Conservation (phyloP, 495 filamentous ascomycete species). For the Penicillium desertorum region DNA sequence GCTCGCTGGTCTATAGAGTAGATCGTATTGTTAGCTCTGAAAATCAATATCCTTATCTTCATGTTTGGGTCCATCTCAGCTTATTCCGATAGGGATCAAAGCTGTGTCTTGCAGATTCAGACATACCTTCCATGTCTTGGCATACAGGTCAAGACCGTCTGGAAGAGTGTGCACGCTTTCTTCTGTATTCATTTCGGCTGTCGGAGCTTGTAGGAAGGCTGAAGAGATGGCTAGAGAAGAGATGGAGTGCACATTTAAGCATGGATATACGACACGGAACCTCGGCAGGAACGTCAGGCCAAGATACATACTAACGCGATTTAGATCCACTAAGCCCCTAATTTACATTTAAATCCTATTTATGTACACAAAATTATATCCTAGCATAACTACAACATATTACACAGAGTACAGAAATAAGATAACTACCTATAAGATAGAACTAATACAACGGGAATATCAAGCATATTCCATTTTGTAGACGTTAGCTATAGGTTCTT, state of each 20-base stretch:
- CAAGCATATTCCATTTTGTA: background rate
- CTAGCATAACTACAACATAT: background rate
- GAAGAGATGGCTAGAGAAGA: background rate
- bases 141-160: constrained; percentile 66
- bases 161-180: constrained; percentile 37
- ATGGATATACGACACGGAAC: background rate
- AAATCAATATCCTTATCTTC: background rate
- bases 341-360: background rate
- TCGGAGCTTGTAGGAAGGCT: background rate
- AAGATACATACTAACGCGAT: background rate
- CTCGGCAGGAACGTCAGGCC: background rate
- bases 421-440: background rate
- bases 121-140: constrained; percentile 82
- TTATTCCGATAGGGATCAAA: background rate
- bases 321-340: background rate
- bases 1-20: constrained; percentile 44
- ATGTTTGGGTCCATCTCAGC: background rate
- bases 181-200: constrained; percentile 24
- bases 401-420: background rate
- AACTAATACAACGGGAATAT: background rate
- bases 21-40: constrained; percentile 4
- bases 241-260: background rate
- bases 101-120: constrained; percentile 3
- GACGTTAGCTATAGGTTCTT: background rate
- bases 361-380: background rate